Base-by-base conservation (phyloP, 208 protist genomes). In the Crithidia expoeki region DNA sequence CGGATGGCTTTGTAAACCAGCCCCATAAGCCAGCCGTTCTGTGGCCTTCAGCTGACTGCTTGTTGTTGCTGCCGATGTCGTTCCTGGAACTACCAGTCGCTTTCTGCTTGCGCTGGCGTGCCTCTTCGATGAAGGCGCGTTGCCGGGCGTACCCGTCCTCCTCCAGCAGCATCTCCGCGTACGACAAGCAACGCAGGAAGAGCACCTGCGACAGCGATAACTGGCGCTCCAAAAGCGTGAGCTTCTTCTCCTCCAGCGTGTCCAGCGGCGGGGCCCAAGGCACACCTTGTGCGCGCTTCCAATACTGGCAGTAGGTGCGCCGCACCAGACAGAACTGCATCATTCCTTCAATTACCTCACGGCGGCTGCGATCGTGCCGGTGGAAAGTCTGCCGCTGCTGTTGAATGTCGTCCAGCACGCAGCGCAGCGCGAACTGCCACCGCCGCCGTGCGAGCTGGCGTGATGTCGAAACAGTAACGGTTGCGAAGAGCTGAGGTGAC, bases 171-270 rank as follows among this genome's bases (percentile, higher is more conserved):
- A 96, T 65, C 65, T 94, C 87, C 0, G 88, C 79, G 33, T 85
- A 80, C 4, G 91, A 70, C 10, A 96, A 55, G 59, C 86, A 94
- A 12, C 88, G 86, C 9, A 96, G 59, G 70, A 94, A 91, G n/a
- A 92, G 59, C 7, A 92, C 27, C 67, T 96, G 91, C 42, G 88
- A 62, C 23, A 96, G 59, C 1, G 79, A 79, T 11, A 94, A 71
- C 34, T 79, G 42, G 4, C 77, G 51, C 66, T 96, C 91, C n/a
- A 96, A 62, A 11, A 64, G 38, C 60, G 19, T 12, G 42, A 94
- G 46, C 46, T 68, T 76, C 32, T 49, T 42, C 9, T 58, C 44
- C 68, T 96, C 91, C 28, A 79, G 51, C 0, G 32, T 16, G 30
- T 83, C 72, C n/a, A 96, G 80, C 28, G 75, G 70, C n/a, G 86